Base-by-base conservation (phyloP, 208 protist genomes). In the Trypanosoma congolense region DNA sequence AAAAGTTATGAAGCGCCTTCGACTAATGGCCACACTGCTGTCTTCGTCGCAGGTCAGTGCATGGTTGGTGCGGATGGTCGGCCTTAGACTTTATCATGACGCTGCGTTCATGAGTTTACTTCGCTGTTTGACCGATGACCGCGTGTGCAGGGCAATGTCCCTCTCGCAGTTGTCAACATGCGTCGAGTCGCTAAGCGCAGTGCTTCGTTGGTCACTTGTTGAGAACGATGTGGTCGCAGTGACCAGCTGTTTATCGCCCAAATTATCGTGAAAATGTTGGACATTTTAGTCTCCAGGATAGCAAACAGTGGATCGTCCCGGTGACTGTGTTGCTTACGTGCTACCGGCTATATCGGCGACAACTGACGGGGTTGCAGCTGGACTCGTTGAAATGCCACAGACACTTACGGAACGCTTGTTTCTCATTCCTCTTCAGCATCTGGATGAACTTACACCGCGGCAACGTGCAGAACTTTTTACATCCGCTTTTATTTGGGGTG, bases 1-100 rank as follows among this genome's bases (percentile, higher is more conserved):
- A 29, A 31, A n/a, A 18, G 2, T 79, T 25, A 35, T 81, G 4
- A 38, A 46, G 14, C 29, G 46, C 1, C 45, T 58, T 1, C 48
- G 55, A 24, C 35, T 22, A 4, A 41, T 64, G 21, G 54, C 73
- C 2, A 43, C 65, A 18, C 35, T 35, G 25, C 64, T 86, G 1
- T 76, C 78, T 1, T 33, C 68, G 6, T 73, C 73, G 25, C 78
- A 81, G 65, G 62, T 75, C 8, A 63, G 65, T 18, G 78, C 78
- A 41, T 86, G 78, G 78, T 45, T 76, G 29, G 26, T 62, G 56
- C 78, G 78, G 3, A 51, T 86, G 21, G 58, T 73, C 8, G 1
- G 31, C 16, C 70, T 85, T 18, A 21, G 31, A 19, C 28, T 69
- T 29, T 56, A 68, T 4, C 60, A 70, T n/a, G 56, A 77, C 50